Evolutionary conservation across 495 filamentous ascomycete genomes (phyloP), one percentile per base, ranked within the genome.

Genomic region (Xylaria scruposa): DNA sequence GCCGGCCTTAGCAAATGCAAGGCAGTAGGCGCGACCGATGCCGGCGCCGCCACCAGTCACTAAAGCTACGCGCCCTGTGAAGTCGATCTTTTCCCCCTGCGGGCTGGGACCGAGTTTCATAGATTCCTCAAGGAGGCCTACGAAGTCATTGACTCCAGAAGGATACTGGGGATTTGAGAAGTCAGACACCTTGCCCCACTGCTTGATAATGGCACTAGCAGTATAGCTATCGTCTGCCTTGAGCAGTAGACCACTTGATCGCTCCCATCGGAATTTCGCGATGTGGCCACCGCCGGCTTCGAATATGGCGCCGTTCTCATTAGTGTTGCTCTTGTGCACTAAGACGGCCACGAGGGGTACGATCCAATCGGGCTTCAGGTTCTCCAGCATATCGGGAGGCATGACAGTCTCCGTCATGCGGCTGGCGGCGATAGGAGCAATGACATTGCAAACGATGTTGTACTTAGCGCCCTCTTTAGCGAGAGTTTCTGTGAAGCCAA

Each of bases 401-500:
- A 99, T 98, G 67, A 99, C 87, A 53, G 96, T 99, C 79, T 96
- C 90, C 47, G 96, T 99, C 97, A 99, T 97, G 79, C 96, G 91
- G 84, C 90, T 94, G 63, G 96, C 96, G 75, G 96, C 96, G 77
- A 99, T 95, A 59, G 96, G 96, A 42, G 96, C 95, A 84, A 99
- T 98, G 77, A 92, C 93, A 81, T 99, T 99, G 85, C 89, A 89
- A 77, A 97, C 83, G 75, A 99, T 98, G 88, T 99, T 98, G 86
- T 99, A 99, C 83, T 99, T 99, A 75, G 90, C 87, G 72, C 96
- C 96, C 85, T 99, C 96, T 86, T 97, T 98, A 65, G 97, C 96
- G 70, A 99, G 89, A 4, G 96, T 97, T 88, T 99, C 96, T 24
- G 96, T 98, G 86, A 99, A 99, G 72, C 94, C 96, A 69, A 99